Percentiles rank a stretch among this genome's conserved stretches.
phyloP scores from a whole-genome alignment of 148 eudicot genomes.

The Cornus florida region DNA sequence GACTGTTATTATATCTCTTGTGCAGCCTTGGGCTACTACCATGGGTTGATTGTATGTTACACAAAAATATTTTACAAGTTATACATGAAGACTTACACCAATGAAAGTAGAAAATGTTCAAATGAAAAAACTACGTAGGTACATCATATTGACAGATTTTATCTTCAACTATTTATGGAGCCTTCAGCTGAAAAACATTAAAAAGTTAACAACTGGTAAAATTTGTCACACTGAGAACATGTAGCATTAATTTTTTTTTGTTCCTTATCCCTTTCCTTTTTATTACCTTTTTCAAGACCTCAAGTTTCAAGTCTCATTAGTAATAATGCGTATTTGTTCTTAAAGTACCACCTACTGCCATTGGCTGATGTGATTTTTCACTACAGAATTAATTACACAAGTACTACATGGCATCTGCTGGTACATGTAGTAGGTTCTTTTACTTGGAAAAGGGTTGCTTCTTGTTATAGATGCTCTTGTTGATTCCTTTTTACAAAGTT shows the following conservation, averaged over 20 bases:
- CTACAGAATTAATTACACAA: background rate
- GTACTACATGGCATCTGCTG: background rate
- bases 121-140: background rate
- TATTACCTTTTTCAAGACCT: background rate
- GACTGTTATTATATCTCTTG: constrained; percentile 2
- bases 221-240: no score
- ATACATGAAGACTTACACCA: background rate
- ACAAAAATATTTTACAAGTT: background rate
- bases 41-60: background rate
- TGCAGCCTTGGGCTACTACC: background rate
- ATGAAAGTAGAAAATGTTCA: background rate
- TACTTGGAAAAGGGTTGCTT: background rate
- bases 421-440: background rate
- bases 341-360: background rate
- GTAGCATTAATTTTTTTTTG: background rate
- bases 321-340: background rate
- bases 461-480: background rate
- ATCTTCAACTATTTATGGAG: background rate
- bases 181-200: background rate
- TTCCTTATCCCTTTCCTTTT: background rate
- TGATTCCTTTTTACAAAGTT: background rate
- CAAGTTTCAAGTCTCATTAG: background rate
- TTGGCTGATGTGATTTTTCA: background rate
- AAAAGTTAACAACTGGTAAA: background rate
- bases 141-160: background rate